A percentile compares a stretch with the other conserved stretches of the same genome.
Conservation (phyloP, 2,329 filamentous ascomycete genomes). For the Colletotrichum godetiae region DNA sequence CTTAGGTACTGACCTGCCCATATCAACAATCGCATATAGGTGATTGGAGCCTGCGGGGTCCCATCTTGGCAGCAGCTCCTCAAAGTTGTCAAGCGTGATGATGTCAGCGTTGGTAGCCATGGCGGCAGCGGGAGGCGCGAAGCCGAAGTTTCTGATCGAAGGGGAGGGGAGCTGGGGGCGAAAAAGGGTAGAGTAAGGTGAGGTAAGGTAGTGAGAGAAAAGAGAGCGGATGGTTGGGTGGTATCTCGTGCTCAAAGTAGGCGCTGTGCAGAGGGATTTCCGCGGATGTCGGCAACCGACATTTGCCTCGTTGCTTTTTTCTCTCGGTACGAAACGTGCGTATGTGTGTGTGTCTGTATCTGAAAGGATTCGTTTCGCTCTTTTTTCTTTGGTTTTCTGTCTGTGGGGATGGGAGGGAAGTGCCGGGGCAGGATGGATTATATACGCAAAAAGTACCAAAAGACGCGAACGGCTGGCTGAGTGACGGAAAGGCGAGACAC, state of each 20-base stretch:
- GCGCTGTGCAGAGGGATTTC: conserved; percentile 23
- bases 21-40: conserved; percentile 68
- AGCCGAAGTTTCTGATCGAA: background rate
- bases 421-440: background rate
- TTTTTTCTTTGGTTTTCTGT: background rate
- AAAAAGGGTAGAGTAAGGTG: background rate
- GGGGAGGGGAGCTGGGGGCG: background rate
- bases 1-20: conserved; percentile 62
- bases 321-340: background rate
- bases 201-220: background rate
- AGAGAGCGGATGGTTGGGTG: background rate
- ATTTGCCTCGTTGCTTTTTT: conserved; percentile 8
- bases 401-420: background rate
- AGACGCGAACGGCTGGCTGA: background rate
- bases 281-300: conserved; percentile 23
- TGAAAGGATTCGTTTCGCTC: background rate
- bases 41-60: conserved; percentile 57
- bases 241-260: conserved; percentile 29
- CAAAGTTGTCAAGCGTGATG: conserved; percentile 64
- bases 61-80: conserved; percentile 62
- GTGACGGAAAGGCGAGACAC: background rate
- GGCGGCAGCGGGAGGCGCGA: conserved; percentile 7
- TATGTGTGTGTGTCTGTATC: background rate
- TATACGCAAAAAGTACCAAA: background rate
- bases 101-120: conserved; percentile 48